Base-by-base conservation (phyloP, 179 eudicot genomes). In the Silene noctiflora region DNA sequence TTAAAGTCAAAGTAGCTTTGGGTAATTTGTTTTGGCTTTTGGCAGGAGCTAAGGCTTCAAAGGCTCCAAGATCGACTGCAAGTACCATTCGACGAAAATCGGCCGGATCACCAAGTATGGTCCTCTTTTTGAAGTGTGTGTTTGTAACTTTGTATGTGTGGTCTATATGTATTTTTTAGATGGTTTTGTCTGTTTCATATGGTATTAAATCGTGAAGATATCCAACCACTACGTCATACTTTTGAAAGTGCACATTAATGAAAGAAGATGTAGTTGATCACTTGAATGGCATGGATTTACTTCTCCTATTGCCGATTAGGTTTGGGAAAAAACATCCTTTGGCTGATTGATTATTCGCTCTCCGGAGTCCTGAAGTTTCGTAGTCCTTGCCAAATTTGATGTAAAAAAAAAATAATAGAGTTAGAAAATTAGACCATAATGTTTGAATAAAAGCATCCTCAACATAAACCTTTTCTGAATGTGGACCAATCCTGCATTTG, bases 101-200 rank as follows among this genome's bases (percentile, higher is more conserved):
- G 89, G 42, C 81, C 79, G 53, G 95, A 86, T 59, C 98, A 94
- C 88, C 98, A 87, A 79, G 98, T 94, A 86, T 19, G 51, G 62
- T 25, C 58, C 19, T 24, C 31, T 17, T 44, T 19, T 24, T 14
- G 35, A 19, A 31, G 21, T 46, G 17, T 12, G 51, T 58, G 16
- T 27, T 6, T 53, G 3, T 20, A 27, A 22, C 31, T 14, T 20
- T 8, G 5, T 60, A 19, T 61, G 6, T 46, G 33, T 16, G 31
- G 10, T 33, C 16, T 2, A 10, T 4, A 44, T 69, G 16, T 69
- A 17, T 67, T 69, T 21, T 46, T 11, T 46, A 14, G 39, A 25
- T 64, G 39, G 68, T 29, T 9, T 64, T 64, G 33, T 13, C 31
- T 4, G 31, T 11, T 64, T 64, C 20, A 62, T 62, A n/a, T 24